These are phyloP conservation scores for Vigna nakashimae DNA, from an alignment of 306 rosid species.

Conservation along the genomic window DNA sequence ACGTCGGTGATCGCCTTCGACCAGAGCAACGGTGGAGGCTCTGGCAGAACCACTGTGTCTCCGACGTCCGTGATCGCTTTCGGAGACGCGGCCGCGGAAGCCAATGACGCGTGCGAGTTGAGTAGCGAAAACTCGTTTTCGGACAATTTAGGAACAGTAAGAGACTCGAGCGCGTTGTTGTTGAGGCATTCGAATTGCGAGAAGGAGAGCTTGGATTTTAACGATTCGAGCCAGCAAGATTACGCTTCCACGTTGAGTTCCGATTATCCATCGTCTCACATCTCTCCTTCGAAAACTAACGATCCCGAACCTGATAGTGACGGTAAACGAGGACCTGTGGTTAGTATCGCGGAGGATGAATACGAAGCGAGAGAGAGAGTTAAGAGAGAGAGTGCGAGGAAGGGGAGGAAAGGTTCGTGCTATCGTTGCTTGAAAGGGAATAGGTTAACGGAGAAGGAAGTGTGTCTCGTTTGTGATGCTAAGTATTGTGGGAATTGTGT, in stretches of 20 bases:
- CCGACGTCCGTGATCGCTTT: constrained; percentile 86
- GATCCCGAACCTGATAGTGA: constrained; percentile 43
- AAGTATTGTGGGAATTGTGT: constrained; percentile 92
- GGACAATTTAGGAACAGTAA: constrained; percentile 43
- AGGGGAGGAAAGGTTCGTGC: constrained; percentile 84
- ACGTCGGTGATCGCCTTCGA: constrained; percentile 74
- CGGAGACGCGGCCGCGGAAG: constrained; percentile 60
- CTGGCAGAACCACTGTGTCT: constrained; percentile 67
- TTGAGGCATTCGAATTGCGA: constrained; percentile 57
- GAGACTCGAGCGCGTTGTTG: constrained; percentile 48
- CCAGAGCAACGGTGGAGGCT: constrained; percentile 42
- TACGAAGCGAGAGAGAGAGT: constrained; percentile 52
- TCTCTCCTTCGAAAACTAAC: constrained; percentile 61
- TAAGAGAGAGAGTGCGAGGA: constrained; percentile 54
- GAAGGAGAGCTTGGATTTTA: constrained; percentile 74
- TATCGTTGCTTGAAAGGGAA: constrained; percentile 88
- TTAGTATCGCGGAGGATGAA: constrained; percentile 42
- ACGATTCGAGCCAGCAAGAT: constrained; percentile 66
- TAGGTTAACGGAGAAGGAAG: constrained; percentile 89
- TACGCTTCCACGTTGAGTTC: constrained; percentile 75
- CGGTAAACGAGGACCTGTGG: constrained; percentile 51
- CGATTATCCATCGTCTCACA: constrained; percentile 80
- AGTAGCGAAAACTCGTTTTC: constrained; percentile 72
- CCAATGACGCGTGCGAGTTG: constrained; percentile 65
- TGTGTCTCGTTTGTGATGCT: constrained; percentile 90